A percentile compares a stretch with the other conserved stretches of the same genome.
phyloP scores from a whole-genome alignment of 768 basidiomycete species.

The Russula virescens region DNA sequence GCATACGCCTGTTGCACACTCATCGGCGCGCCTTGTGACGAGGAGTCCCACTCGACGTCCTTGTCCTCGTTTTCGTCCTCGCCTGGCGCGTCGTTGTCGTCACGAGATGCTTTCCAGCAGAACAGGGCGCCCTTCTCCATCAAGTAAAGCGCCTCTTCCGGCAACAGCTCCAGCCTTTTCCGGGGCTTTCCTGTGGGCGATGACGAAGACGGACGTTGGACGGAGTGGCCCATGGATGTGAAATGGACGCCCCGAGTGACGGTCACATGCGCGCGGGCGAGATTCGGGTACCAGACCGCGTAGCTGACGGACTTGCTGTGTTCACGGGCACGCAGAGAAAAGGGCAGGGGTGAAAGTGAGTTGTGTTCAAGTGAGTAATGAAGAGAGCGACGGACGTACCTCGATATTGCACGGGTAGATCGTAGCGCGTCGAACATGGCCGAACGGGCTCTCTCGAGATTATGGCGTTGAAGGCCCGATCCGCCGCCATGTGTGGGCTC shows the following conservation, averaged over 20 bases:
- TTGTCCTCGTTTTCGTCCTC: constrained; percentile 25
- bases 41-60: constrained; percentile 36
- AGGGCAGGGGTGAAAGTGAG: too few species aligned
- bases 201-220: constrained; percentile 40
- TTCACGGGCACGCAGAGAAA: neutral
- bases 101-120: constrained; percentile 60
- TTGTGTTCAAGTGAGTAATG: neutral
- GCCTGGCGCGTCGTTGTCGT: constrained; percentile 4
- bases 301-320: constrained; percentile 73
- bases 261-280: constrained; percentile 61
- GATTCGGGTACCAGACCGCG: constrained; percentile 68
- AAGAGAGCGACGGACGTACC: constrained; percentile 38
- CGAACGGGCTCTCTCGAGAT: constrained; percentile 68
- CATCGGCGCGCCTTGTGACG: constrained; percentile 64
- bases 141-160: constrained; percentile 93
- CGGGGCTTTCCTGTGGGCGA: constrained; percentile 39
- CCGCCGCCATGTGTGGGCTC: constrained; percentile 68
- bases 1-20: constrained; percentile 85
- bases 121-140: constrained; percentile 85
- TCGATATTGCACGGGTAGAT: constrained; percentile 67
- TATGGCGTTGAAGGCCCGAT: constrained; percentile 72
- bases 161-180: constrained; percentile 78
- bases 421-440: constrained; percentile 86
- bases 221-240: constrained; percentile 73
- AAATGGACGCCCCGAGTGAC: constrained; percentile 81